phyloP scores from a whole-genome alignment of 2,329 filamentous ascomycete species.

The Xylaria sp. region DNA sequence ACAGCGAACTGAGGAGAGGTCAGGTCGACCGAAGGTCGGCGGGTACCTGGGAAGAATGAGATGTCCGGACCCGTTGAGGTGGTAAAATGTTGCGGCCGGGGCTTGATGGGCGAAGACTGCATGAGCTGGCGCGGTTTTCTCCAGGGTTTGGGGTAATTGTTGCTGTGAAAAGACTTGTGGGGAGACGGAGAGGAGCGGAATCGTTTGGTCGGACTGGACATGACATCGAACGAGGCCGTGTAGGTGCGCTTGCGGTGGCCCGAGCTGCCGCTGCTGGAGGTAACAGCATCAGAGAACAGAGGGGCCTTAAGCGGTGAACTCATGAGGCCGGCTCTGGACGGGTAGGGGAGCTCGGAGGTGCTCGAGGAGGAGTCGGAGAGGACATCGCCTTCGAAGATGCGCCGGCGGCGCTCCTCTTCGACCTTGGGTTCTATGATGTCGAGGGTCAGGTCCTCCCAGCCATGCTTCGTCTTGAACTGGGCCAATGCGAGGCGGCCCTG shows the following conservation, averaged over 20 bases:
- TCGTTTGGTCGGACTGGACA: slow-evolving; percentile 61
- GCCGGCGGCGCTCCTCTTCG: slow-evolving; percentile 71
- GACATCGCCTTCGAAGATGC: slow-evolving; percentile 64
- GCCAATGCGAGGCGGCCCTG: slow-evolving; percentile 92
- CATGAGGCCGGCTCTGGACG: slow-evolving; percentile 60
- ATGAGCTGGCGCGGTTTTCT: slow-evolving; percentile 70
- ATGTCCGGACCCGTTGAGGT: slow-evolving; percentile 65
- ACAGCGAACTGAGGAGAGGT: slow-evolving; percentile 57
- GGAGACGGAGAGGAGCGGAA: slow-evolving; percentile 61
- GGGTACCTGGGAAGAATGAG: slow-evolving; percentile 71
- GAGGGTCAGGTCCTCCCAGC: slow-evolving; percentile 85
- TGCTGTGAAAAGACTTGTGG: slow-evolving; percentile 48
- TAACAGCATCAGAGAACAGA: slow-evolving; percentile 78
- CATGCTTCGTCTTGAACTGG: slow-evolving; percentile 95
- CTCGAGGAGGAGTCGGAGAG: slow-evolving; percentile 84
- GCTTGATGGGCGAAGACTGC: slow-evolving; percentile 82
- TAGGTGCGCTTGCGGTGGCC: slow-evolving; percentile 62
- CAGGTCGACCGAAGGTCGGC: slow-evolving; percentile 61
- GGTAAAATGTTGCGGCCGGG: slow-evolving; percentile 68
- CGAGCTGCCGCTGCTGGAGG: slow-evolving; percentile 62
- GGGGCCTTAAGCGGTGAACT: slow-evolving; percentile 78
- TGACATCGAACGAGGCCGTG: slow-evolving; percentile 52
- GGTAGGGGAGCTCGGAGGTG: slow-evolving; percentile 70
- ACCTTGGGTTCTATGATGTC: slow-evolving; percentile 80
- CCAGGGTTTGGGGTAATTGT: slow-evolving; percentile 52